Evolutionary conservation across 441 rosid genomes (phyloP).

Genomic region (Populus hybrid): DNA sequence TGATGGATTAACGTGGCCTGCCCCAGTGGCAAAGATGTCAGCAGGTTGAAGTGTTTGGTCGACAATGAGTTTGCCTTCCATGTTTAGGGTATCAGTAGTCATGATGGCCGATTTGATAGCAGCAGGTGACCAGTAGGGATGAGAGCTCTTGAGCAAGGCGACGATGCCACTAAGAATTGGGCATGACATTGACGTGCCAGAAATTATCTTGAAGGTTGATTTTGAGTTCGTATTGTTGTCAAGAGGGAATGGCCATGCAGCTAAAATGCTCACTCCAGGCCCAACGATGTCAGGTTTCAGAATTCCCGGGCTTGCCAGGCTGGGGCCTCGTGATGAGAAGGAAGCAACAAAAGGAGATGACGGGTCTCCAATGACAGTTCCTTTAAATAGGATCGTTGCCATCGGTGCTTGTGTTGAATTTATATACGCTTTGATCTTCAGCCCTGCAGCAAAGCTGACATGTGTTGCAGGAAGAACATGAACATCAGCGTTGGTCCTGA

Average conservation of each 20-base stretch:
- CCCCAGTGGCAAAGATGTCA: conserved; percentile 45
- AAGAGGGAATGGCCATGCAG: too few relatives aligned
- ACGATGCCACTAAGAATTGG: conserved; percentile 87
- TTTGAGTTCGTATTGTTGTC: too few relatives aligned
- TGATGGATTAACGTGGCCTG: conserved; percentile 66
- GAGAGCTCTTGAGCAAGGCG: conserved; percentile 57
- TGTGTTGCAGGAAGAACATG: conserved; percentile 54
- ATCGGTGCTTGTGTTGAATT: conserved; percentile 29
- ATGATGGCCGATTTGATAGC: conserved; percentile 86
- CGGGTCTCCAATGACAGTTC: conserved; percentile 35
- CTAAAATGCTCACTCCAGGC: too few relatives aligned
- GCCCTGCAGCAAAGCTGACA: conserved; percentile 34
- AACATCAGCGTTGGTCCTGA: conserved; percentile 26
- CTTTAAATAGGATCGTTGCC: conserved; percentile 41
- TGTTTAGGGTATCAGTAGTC: conserved; percentile 40
- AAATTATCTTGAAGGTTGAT: too few relatives aligned
- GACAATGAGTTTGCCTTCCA: conserved; percentile 35
- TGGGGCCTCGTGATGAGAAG: conserved; percentile 53
- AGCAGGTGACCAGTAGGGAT: conserved; percentile 67
- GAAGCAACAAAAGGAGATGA: conserved; percentile 39
- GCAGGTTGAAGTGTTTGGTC: conserved; percentile 37
- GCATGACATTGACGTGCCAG: conserved; percentile 59
- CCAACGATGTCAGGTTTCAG: too few relatives aligned
- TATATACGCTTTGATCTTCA: conserved; percentile 44
- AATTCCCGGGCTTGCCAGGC: conserved; percentile 31